A percentile compares a stretch with the other conserved stretches of the same genome.
These are phyloP conservation scores for Fusarium sp. DNA, from an alignment of 2,329 filamentous ascomycete species.

Conservation along the genomic window DNA sequence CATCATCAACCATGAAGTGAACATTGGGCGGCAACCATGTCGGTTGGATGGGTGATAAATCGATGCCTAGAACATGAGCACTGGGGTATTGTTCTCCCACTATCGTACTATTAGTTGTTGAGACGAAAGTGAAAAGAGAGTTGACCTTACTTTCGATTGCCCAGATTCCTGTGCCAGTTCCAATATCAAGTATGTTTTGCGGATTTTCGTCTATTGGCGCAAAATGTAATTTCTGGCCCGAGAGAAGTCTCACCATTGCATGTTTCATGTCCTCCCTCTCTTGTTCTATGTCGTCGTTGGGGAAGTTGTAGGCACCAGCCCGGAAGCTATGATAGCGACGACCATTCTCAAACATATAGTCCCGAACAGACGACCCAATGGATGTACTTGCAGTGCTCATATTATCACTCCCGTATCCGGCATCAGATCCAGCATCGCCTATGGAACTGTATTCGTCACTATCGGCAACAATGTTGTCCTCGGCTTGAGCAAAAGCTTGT, in stretches of 20 bases:
- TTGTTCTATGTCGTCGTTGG: slow-evolving; percentile 69
- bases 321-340: slow-evolving; percentile 66
- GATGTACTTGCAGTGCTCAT: slow-evolving; percentile 51
- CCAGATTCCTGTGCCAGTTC: slow-evolving; percentile 69
- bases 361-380: slow-evolving; percentile 53
- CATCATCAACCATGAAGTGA: slow-evolving; percentile 66
- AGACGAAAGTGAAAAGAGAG: background rate
- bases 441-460: slow-evolving; percentile 40
- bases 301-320: slow-evolving; percentile 65
- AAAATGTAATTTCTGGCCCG: slow-evolving; percentile 60
- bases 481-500: slow-evolving; percentile 50
- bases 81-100: slow-evolving; percentile 59
- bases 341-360: slow-evolving; percentile 67
- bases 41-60: slow-evolving; percentile 61
- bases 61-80: slow-evolving; percentile 56
- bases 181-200: slow-evolving; percentile 65
- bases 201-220: slow-evolving; percentile 59
- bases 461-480: slow-evolving; percentile 50
- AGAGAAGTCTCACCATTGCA: slow-evolving; percentile 60
- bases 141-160: slow-evolving; percentile 60
- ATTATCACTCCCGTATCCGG: slow-evolving; percentile 51
- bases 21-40: slow-evolving; percentile 65
- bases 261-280: slow-evolving; percentile 68
- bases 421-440: slow-evolving; percentile 45
- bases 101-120: slow-evolving; percentile 29